Percentiles rank a stretch among this genome's conserved stretches.
Conservation (phyloP, 192 early-diverging fungal species). For the Oehlia diaphana region DNA sequence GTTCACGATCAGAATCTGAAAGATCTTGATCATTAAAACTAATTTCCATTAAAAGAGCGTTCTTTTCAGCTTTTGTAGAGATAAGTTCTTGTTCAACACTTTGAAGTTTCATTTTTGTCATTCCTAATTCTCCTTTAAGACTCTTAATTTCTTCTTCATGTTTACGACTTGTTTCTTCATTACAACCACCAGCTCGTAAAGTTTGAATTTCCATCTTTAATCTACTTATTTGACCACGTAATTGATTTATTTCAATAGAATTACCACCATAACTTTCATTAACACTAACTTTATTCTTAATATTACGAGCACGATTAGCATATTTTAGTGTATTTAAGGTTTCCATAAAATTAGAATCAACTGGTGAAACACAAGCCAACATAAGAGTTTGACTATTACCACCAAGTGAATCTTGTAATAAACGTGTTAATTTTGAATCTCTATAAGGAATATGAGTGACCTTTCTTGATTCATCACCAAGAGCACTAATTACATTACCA, state of each 20-base stretch:
- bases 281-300: conserved; percentile 32
- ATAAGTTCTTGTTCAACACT: conserved; percentile 42
- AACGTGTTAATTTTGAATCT: conserved; percentile 95
- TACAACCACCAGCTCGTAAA: too few relatives aligned
- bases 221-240: too few relatives aligned
- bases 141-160: too few relatives aligned
- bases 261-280: conserved; percentile 33
- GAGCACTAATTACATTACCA: conserved; percentile 95
- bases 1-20: conserved; percentile 38
- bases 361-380: conserved; percentile 90
- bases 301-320: conserved; percentile 73
- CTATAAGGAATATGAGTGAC: conserved; percentile 90
- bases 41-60: conserved; percentile 49
- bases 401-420: conserved; percentile 96
- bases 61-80: conserved; percentile 50
- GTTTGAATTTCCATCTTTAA: conserved; percentile 47
- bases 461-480: conserved; percentile 74
- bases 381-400: conserved; percentile 93
- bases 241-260: too few relatives aligned
- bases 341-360: conserved; percentile 82
- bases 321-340: conserved; percentile 96
- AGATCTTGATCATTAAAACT: conserved; percentile 41
- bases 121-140: conserved; percentile 41
- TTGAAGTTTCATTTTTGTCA: conserved; percentile 50
- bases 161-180: too few relatives aligned